Evolutionary conservation across 163 green algal genomes (phyloP).

Genomic region (Trebouxiophyceae sp.): DNA sequence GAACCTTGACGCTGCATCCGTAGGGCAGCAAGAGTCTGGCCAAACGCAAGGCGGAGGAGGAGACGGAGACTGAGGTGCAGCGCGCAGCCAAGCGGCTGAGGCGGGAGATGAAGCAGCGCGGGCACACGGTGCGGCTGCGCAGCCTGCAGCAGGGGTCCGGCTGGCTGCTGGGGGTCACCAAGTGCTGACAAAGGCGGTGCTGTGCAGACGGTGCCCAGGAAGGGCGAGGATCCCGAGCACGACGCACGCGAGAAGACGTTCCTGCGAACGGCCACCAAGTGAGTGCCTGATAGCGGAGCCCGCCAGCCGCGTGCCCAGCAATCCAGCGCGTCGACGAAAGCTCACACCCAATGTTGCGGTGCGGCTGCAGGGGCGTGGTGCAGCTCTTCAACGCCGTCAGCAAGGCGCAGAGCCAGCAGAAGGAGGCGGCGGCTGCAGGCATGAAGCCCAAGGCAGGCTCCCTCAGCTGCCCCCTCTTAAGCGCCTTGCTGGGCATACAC

Average conservation of each 20-base stretch:
- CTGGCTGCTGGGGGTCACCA: neutral
- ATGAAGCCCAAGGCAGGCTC: neutral
- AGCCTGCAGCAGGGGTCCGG: neutral
- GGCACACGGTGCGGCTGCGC: slow-evolving; percentile 27
- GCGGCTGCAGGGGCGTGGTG: slow-evolving; percentile 59
- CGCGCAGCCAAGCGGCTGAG: slow-evolving; percentile 41
- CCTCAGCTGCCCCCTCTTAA: too few relatives aligned
- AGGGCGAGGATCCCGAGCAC: slow-evolving; percentile 53
- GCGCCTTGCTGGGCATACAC: too few relatives aligned
- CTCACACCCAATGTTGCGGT: neutral
- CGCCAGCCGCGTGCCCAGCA: too few relatives aligned
- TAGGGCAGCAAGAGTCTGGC: slow-evolving; percentile 46
- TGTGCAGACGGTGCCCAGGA: slow-evolving; percentile 30
- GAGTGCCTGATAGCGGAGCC: too few relatives aligned
- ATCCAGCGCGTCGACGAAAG: neutral
- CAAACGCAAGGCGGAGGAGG: slow-evolving; percentile 52
- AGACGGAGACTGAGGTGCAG: slow-evolving; percentile 23
- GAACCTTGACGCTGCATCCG: neutral
- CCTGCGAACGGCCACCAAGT: slow-evolving; percentile 49
- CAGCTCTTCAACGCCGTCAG: slow-evolving; percentile 82
- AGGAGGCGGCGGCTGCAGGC: slow-evolving; percentile 11
- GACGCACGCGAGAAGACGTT: slow-evolving; percentile 64
- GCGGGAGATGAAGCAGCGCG: slow-evolving; percentile 52
- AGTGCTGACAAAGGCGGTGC: neutral
- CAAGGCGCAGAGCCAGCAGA: slow-evolving; percentile 51